Conservation (phyloP, 2,329 filamentous ascomycete species). For the Aspergillus flavus region DNA sequence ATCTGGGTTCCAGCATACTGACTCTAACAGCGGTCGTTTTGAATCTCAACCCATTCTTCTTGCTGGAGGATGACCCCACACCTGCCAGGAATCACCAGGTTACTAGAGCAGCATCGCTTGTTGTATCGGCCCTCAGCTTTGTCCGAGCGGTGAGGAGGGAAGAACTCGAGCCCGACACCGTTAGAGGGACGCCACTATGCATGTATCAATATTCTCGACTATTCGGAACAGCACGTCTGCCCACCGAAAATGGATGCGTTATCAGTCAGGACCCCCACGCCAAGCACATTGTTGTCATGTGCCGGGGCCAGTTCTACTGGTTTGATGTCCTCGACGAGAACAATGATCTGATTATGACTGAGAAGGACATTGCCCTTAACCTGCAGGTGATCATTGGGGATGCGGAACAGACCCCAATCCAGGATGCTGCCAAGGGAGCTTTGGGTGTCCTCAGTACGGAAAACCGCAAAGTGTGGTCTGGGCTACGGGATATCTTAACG, state of each 20-base stretch:
- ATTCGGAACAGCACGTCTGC: slow-evolving; percentile 92
- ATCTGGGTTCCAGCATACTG: slow-evolving; percentile 10
- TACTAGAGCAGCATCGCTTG: slow-evolving; percentile 87
- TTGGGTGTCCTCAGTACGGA: slow-evolving; percentile 93
- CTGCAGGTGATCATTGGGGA: slow-evolving; percentile 91
- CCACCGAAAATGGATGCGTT: slow-evolving; percentile 90
- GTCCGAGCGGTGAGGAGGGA: slow-evolving; percentile 90
- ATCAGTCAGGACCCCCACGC: slow-evolving; percentile 94
- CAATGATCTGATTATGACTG: slow-evolving; percentile 93
- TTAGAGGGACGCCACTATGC: slow-evolving; percentile 82
- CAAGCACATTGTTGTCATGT: slow-evolving; percentile 90
- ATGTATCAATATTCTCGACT: slow-evolving; percentile 98
- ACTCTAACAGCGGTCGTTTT: slow-evolving; percentile 71
- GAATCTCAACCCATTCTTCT: slow-evolving; percentile 96
- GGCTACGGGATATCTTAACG: slow-evolving; percentile 82
- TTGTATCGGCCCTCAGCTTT: slow-evolving; percentile 87
- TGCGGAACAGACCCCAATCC: slow-evolving; percentile 83
- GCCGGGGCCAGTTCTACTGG: slow-evolving; percentile 97
- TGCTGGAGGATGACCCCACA: slow-evolving; percentile 95
- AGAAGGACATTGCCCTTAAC: slow-evolving; percentile 89
- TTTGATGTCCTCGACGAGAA: slow-evolving; percentile 96
- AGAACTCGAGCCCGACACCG: slow-evolving; percentile 84
- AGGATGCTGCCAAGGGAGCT: slow-evolving; percentile 93
- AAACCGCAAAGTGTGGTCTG: slow-evolving; percentile 95
- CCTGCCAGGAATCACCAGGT: slow-evolving; percentile 96